These are phyloP conservation scores for Trichophaea hybrida DNA, from an alignment of 2,329 filamentous ascomycete genomes.

Conservation along the genomic window DNA sequence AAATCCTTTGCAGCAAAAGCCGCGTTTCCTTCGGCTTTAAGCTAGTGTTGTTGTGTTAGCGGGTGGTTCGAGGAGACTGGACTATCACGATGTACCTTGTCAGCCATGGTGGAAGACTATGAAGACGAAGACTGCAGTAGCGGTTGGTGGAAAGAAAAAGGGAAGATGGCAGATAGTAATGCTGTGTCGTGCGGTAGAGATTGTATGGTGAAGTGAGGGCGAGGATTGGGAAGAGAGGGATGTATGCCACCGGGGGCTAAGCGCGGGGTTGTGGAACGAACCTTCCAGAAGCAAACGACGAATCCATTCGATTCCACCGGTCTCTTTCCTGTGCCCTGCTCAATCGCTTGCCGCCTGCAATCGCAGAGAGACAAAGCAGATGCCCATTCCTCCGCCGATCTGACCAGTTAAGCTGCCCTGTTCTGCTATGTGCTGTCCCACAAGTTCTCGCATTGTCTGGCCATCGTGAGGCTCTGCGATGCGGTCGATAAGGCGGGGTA, in stretches of 20 bases:
- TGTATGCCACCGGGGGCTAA: not conserved
- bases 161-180: not conserved
- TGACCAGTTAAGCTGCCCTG: too few relatives aligned
- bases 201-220: not conserved
- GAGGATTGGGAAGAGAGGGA: not conserved
- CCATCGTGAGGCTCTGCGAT: too few relatives aligned
- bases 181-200: not conserved
- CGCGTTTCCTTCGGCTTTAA: conserved; percentile 97
- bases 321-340: too few relatives aligned
- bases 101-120: conserved; percentile 40
- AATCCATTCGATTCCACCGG: not conserved
- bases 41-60: conserved; percentile 35
- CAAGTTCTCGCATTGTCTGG: too few relatives aligned
- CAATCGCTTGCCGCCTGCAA: too few relatives aligned
- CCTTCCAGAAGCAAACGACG: not conserved
- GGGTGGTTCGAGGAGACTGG: not conserved
- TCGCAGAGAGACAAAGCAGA: too few relatives aligned
- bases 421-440: too few relatives aligned
- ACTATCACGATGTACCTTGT: conserved; percentile 31
- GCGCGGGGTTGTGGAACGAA: conserved; percentile 1
- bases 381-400: too few relatives aligned
- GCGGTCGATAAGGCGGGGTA: too few relatives aligned
- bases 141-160: not conserved
- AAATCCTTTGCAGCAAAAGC: conserved; percentile 97
- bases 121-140: not conserved